Percentiles rank a stretch among this genome's conserved stretches.
Evolutionary conservation across 208 protist genomes (phyloP).

Genomic region (Vickermania ingenoplastis): DNA sequence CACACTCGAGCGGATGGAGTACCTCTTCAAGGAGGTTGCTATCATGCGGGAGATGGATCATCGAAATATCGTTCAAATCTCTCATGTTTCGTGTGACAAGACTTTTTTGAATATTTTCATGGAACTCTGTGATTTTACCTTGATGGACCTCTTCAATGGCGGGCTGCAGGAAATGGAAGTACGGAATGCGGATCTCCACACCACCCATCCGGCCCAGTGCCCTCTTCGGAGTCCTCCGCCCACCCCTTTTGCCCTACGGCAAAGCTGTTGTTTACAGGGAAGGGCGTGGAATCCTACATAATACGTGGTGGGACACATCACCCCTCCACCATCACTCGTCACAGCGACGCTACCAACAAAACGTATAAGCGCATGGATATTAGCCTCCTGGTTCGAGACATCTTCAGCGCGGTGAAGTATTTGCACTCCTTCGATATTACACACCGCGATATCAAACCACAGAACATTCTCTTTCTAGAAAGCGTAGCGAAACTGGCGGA

Average conservation of each 20-base stretch:
- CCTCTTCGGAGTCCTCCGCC: background rate
- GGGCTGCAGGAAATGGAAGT: background rate
- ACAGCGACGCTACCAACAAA: too few species aligned
- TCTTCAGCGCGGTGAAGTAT: constrained; percentile 53
- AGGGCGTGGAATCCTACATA: too few species aligned
- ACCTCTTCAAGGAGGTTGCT: constrained; percentile 61
- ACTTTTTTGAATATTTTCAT: constrained; percentile 76
- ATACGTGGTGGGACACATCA: too few species aligned
- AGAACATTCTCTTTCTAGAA: constrained; percentile 65
- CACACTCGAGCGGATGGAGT: constrained; percentile 40
- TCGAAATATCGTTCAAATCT: constrained; percentile 66
- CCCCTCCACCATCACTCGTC: too few species aligned
- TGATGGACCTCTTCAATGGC: constrained; percentile 7
- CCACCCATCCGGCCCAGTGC: background rate
- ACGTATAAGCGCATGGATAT: background rate
- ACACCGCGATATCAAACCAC: constrained; percentile 79
- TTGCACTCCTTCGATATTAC: constrained; percentile 60
- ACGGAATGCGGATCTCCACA: background rate
- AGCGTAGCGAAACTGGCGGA: constrained; percentile 73
- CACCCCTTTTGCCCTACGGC: too few species aligned
- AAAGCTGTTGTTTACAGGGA: too few species aligned
- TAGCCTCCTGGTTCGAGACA: constrained; percentile 44
- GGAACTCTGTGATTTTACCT: constrained; percentile 60
- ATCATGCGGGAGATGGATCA: constrained; percentile 70
- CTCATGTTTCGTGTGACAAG: constrained; percentile 51